Percentiles rank a stretch among this genome's conserved stretches.
Evolutionary conservation across 192 early-diverging fungal species (phyloP).

Genomic region (Spinellus fusiger): DNA sequence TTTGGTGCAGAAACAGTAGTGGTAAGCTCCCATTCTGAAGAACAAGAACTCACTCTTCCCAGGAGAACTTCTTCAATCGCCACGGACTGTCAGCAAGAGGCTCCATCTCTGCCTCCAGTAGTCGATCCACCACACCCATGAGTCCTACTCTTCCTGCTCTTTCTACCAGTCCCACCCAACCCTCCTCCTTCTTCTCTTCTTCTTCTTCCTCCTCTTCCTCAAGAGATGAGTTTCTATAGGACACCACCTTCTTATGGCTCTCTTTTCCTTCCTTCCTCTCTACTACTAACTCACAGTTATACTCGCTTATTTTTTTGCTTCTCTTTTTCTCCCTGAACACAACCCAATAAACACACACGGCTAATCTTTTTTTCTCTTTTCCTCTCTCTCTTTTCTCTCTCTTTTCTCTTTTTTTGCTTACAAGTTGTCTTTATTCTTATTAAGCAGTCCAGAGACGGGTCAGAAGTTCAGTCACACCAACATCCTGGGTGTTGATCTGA

Average conservation of each 20-base stretch:
- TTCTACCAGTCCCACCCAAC: neutral
- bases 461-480: conserved; percentile 88
- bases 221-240: too few species aligned
- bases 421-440: neutral
- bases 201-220: too few species aligned
- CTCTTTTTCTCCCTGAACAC: too few species aligned
- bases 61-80: conserved; percentile 6
- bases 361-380: too few species aligned
- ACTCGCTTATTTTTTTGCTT: too few species aligned
- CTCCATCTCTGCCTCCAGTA: neutral
- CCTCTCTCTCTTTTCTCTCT: too few species aligned
- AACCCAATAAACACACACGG: too few species aligned
- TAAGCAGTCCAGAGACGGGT: conserved; percentile 83
- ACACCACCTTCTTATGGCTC: too few species aligned
- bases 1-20: conserved; percentile 62
- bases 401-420: neutral
- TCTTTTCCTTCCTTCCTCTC: too few species aligned
- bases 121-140: neutral
- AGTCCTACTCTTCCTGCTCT: neutral
- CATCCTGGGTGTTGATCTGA: conserved; percentile 93
- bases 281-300: too few species aligned
- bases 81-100: conserved; percentile 1
- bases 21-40: neutral
- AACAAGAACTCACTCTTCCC: too few species aligned
- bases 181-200: too few species aligned